These are phyloP conservation scores for Cynanchum wilfordii DNA, from an alignment of 257 asterid genomes.

Conservation along the genomic window DNA sequence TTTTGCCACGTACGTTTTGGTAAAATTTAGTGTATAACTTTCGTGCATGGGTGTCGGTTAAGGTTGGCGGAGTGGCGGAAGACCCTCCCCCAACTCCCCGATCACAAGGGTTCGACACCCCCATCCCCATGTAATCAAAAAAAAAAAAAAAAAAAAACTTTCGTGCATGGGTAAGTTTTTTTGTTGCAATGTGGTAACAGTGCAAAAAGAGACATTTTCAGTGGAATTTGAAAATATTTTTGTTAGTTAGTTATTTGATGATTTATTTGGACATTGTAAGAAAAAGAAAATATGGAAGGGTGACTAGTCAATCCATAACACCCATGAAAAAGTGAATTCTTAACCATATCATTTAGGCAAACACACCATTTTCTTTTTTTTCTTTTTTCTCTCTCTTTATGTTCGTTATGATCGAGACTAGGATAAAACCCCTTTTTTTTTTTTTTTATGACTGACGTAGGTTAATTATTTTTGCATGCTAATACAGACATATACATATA, in stretches of 20 bases:
- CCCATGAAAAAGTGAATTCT: not conserved
- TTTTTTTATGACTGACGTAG: too few species aligned
- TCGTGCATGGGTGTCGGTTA: too few species aligned
- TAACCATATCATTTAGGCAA: constrained; percentile 9
- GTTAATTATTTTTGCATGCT: not conserved
- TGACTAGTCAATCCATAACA: constrained; percentile 13
- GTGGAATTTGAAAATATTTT: not conserved
- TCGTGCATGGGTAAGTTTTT: too few species aligned
- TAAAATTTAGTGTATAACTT: too few species aligned
- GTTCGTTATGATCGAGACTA: not conserved
- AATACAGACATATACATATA: not conserved
- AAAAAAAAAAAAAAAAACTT: too few species aligned
- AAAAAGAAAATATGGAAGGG: constrained; percentile 1
- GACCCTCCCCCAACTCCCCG: too few species aligned
- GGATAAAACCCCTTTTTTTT: not conserved
- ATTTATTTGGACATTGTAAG: not conserved
- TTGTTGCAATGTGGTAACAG: not conserved
- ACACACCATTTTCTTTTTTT: not conserved
- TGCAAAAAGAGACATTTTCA: not conserved
- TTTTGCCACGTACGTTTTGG: too few species aligned
- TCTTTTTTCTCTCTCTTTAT: not conserved
- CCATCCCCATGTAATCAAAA: too few species aligned
- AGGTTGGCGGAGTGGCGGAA: too few species aligned
- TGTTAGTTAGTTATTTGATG: not conserved
- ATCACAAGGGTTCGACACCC: too few species aligned